Percentiles rank a stretch among this genome's conserved stretches.
phyloP scores from a whole-genome alignment of 2,329 filamentous ascomycete species.

The Alternaria tenuissima region DNA sequence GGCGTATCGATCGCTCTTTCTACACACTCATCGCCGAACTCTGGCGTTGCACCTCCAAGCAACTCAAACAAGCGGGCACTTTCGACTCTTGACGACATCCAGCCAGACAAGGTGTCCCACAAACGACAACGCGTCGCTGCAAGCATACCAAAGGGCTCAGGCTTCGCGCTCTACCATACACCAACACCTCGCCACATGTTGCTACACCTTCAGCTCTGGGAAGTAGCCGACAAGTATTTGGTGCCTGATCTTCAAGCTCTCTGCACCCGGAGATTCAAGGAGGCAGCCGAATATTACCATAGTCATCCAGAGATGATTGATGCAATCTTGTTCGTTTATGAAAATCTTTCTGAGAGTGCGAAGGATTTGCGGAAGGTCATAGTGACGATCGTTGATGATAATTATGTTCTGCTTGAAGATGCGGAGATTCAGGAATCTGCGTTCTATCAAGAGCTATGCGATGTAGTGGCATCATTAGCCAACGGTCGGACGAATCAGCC shows the following conservation, averaged over 20 bases:
- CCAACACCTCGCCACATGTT: constrained; percentile 1
- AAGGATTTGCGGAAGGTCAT: background rate
- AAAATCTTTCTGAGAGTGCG: background rate
- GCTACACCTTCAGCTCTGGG: background rate
- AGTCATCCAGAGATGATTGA: background rate
- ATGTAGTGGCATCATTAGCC: background rate
- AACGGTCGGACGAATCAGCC: background rate
- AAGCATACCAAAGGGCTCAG: background rate
- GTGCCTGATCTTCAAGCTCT: background rate
- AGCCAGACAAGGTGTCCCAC: background rate
- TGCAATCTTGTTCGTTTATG: background rate
- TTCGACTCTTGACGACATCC: background rate
- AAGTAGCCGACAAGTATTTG: background rate
- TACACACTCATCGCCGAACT: background rate
- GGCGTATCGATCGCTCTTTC: background rate
- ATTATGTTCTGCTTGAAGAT: background rate
- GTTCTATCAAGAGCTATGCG: background rate
- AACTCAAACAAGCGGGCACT: background rate
- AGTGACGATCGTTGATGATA: background rate
- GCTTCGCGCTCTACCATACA: background rate
- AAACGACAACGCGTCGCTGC: background rate
- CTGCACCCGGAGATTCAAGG: background rate
- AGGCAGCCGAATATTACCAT: background rate
- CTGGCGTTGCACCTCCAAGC: background rate
- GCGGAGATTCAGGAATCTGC: background rate